Conservation (phyloP, 257 asterid species). For the Plantago major region DNA sequence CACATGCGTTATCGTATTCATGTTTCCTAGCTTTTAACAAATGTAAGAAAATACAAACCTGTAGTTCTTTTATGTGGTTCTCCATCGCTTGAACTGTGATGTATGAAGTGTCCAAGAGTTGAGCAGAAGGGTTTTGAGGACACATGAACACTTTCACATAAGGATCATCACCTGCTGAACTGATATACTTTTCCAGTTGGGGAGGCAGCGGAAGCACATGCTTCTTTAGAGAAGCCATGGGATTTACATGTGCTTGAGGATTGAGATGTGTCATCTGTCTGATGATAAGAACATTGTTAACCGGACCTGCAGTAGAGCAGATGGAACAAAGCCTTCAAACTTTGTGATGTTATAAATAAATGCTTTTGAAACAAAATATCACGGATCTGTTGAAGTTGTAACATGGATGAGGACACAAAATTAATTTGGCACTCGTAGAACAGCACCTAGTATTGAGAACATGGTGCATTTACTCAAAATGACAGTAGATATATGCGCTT, state of each 20-base stretch:
- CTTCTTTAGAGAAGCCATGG: slow-evolving; percentile 37
- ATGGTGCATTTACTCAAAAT: no score
- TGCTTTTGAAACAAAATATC: neutral
- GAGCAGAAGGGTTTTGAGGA: slow-evolving; percentile 32
- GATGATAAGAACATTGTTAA: slow-evolving; percentile 59
- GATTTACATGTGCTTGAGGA: slow-evolving; percentile 32
- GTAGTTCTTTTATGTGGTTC: slow-evolving; percentile 70
- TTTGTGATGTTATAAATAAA: neutral
- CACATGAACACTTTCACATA: slow-evolving; percentile 40
- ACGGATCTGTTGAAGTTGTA: no score
- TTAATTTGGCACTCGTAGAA: no score
- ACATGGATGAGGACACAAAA: no score
- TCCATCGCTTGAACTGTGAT: slow-evolving; percentile 55
- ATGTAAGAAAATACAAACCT: slow-evolving; percentile 34
- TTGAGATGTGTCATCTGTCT: slow-evolving; percentile 45
- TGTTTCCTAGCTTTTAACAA: no score
- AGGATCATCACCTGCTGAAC: slow-evolving; percentile 44
- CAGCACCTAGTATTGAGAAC: no score
- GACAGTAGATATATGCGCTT: no score
- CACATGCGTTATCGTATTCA: no score
- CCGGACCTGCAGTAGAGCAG: slow-evolving; percentile 51
- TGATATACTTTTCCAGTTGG: slow-evolving; percentile 56
- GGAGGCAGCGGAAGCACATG: slow-evolving; percentile 45
- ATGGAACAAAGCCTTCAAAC: slow-evolving; percentile 10
- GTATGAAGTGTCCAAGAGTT: slow-evolving; percentile 37